Base-by-base conservation (phyloP, 441 rosid species). In the Pelargonium fulgidum region DNA sequence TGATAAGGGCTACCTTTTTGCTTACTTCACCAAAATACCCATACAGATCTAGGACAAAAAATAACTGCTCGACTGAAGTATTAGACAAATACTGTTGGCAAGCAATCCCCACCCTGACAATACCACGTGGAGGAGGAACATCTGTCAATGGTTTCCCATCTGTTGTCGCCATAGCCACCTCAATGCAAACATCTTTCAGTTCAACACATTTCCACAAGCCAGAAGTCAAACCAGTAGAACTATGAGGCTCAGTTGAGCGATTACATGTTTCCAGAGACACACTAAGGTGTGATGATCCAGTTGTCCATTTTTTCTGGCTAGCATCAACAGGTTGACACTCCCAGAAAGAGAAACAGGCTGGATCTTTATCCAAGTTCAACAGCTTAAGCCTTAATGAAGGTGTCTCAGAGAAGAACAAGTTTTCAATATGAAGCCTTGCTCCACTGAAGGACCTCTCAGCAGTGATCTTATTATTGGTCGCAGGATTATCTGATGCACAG, bases 51-150 rank as follows among this genome's bases (percentile, higher is more conserved):
- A 94, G 82, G 72, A 92, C 97, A 75, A 89, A 94, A 79, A 90
- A 94, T 75, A 92, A 81, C 83, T 94, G 99, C 79, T 92, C 99
- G 68, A 94, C 93, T 2, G 99, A 94, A 78, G 99, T 86, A 82
- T 84, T 86, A 17, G 98, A 94, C 66, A 86, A 77, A 85, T 83
- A 94, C 36, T 86, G 94, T 72, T 88, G 86, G 76, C 94, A 94
- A 70, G 99, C 85, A 76, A 94, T 82, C 68, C 97, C 97, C 68
- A 90, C 73, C 75, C 99, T 85, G 56, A 94, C 92, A 73, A 89
- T 76, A 66, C 99, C 98, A 76, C 97, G 96, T 39, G 97, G 98
- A 78, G 99, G 99, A 82, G 99, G 99, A 82, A 94, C 78, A 48
- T 78, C 73, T 75, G 82, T 82, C 66, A 94, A 79, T 69, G 96